Percentiles rank a stretch among this genome's conserved stretches.
Evolutionary conservation across 2,329 filamentous ascomycete genomes (phyloP).

Genomic region (Ampelomyces quisqualis): DNA sequence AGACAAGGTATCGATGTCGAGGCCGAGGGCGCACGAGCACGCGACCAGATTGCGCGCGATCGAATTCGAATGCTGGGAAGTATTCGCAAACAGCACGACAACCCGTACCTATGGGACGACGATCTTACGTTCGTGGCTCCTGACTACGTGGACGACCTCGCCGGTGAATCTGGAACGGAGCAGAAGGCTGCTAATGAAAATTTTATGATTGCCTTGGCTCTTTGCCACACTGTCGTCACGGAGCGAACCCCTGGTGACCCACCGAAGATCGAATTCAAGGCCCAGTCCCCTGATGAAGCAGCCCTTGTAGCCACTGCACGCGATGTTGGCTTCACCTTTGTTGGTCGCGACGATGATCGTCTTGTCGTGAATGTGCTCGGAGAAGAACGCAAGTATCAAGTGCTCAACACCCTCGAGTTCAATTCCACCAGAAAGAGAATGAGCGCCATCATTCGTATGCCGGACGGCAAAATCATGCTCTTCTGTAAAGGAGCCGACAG

Average conservation of each 20-base stretch:
- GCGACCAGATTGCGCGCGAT: conserved; percentile 75
- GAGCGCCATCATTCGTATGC: conserved; percentile 96
- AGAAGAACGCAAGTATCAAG: conserved; percentile 77
- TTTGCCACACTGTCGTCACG: conserved; percentile 96
- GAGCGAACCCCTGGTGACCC: conserved; percentile 87
- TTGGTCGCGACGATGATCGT: conserved; percentile 76
- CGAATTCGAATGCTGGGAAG: conserved; percentile 70
- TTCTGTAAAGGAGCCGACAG: conserved; percentile 98
- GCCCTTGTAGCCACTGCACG: conserved; percentile 91
- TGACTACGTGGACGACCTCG: conserved; percentile 80
- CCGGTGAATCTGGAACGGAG: conserved; percentile 71
- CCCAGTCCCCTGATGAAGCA: conserved; percentile 94
- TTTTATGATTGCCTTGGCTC: conserved; percentile 91
- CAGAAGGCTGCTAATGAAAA: conserved; percentile 78
- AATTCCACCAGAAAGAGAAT: conserved; percentile 96
- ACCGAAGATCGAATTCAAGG: conserved; percentile 91
- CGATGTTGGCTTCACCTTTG: conserved; percentile 91
- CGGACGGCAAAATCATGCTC: conserved; percentile 81
- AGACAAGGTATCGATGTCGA: conserved; percentile 85
- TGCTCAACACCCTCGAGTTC: conserved; percentile 95
- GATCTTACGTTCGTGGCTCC: conserved; percentile 90
- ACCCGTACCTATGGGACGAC: conserved; percentile 87
- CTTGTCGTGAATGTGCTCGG: conserved; percentile 86
- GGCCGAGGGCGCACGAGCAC: conserved; percentile 70
- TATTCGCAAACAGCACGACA: conserved; percentile 77